Evolutionary conservation across 139 green algal species (phyloP).

Genomic region (Auxenochlorella pyrenoidosa): DNA sequence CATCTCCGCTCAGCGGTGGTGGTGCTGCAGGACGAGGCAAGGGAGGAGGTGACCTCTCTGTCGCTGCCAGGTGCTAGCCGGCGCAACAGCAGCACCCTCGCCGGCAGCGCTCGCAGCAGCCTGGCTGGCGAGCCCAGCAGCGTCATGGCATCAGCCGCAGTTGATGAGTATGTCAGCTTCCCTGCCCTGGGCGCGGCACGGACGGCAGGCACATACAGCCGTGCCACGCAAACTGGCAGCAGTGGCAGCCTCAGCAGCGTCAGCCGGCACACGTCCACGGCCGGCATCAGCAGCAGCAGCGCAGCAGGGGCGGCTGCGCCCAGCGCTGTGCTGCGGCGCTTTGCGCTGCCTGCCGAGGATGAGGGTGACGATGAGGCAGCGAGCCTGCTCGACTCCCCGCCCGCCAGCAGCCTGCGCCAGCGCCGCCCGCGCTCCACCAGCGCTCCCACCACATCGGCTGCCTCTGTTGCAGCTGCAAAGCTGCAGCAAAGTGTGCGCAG

Average conservation of each 20-base stretch:
- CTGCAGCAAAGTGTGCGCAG: background rate
- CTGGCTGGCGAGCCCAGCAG: background rate
- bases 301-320: too few species aligned
- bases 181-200: background rate
- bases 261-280: background rate
- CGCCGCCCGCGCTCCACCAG: background rate
- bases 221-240: background rate
- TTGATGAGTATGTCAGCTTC: slow-evolving; percentile 16
- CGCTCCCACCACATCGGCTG: background rate
- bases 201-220: background rate
- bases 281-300: background rate
- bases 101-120: background rate
- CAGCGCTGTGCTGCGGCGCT: background rate
- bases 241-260: background rate
- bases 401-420: slow-evolving; percentile 7
- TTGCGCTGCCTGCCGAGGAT: background rate
- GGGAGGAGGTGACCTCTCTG: background rate
- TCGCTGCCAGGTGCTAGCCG: background rate
- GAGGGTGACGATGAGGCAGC: background rate
- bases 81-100: background rate
- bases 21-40: slow-evolving; percentile 2
- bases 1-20: background rate
- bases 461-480: background rate
- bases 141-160: background rate
- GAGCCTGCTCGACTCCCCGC: background rate